Evolutionary conservation across 305 asterid genomes (phyloP), one percentile per base, ranked within the genome.

Genomic region (Fraxinus greggii): DNA sequence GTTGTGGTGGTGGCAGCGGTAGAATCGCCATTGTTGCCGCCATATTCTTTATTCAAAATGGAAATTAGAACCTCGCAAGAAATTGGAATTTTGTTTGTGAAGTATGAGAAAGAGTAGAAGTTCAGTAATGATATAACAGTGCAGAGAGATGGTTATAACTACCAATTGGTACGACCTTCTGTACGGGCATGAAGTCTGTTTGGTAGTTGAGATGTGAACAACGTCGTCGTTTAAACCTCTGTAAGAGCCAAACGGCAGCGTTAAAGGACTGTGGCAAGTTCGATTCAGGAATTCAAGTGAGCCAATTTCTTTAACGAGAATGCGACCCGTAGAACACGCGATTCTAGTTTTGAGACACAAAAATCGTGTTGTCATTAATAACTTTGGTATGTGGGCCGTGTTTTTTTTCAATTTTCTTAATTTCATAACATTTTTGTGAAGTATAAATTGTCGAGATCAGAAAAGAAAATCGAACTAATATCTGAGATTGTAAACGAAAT

Each of bases 11-110:
- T 61, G 32, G 32, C 17, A 61, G 15, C 72, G 72, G 72, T 24
- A 19, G 72, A 61, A 23, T 23, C 31, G 72, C 72, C 13, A 3
- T 61, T 21, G 72, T 61, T 61, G 81, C 84, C 74, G 82, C 88
- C 85, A 81, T 82, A 74, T 77, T 75, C 80, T 75, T 77, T 35
- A 17, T 19, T 23, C 65, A 45, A 76, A 17, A 72, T 5, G 23
- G 40, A 48, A 28, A 4, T 56, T 15, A 24, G 19, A 28, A 61
- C 38, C 23, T 77, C 7, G 3, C 72, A 2, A 7, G 32, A 63
- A 42, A 7, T 65, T 42, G 77, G 75, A 76, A 79, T 75, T 79
- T 67, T 80, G 86, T 78, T 21, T 56, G 65, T 56, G 65, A 56
- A 56, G 19, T 61, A 32, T 61, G 70, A 61, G 31, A 7, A 23